Percentiles rank a stretch among this genome's conserved stretches.
Evolutionary conservation across 1,284 basidiomycete genomes (phyloP).

Genomic region (Ustilago crameri): DNA sequence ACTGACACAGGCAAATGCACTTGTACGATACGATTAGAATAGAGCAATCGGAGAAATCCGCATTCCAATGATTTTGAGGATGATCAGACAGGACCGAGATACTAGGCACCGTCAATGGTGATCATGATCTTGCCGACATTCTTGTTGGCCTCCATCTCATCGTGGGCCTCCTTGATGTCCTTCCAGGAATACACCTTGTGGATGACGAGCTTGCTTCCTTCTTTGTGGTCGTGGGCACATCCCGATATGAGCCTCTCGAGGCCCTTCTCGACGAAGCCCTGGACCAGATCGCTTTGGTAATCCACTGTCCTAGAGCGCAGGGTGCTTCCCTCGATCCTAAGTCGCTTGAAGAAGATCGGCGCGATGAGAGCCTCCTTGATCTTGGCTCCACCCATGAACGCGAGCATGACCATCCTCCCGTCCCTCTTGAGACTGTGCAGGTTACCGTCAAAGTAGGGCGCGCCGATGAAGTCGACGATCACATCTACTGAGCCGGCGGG

Average conservation of each 20-base stretch:
- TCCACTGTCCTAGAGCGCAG: constrained; percentile 80
- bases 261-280: constrained; percentile 72
- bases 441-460: constrained; percentile 85
- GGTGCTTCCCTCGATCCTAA: constrained; percentile 89
- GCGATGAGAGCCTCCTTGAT: constrained; percentile 76
- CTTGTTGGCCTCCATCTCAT: constrained; percentile 85
- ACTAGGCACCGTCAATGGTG: constrained; percentile 37
- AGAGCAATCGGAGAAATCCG: neutral
- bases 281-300: constrained; percentile 84
- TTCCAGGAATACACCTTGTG: constrained; percentile 80
- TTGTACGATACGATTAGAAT: constrained; percentile 8
- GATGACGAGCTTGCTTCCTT: constrained; percentile 52
- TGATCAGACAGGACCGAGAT: neutral
- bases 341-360: constrained; percentile 83
- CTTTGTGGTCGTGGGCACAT: constrained; percentile 4
- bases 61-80: neutral
- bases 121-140: constrained; percentile 73
- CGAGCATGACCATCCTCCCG: constrained; percentile 80
- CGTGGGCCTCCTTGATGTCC: constrained; percentile 83
- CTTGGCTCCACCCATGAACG: constrained; percentile 77
- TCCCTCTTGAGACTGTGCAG: constrained; percentile 80
- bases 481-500: constrained; percentile 75
- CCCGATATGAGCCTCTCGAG: constrained; percentile 39
- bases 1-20: neutral
- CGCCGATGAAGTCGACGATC: constrained; percentile 88